Evolutionary conservation across 2,329 filamentous ascomycete genomes (phyloP).

Genomic region (Calonectria honghensis): DNA sequence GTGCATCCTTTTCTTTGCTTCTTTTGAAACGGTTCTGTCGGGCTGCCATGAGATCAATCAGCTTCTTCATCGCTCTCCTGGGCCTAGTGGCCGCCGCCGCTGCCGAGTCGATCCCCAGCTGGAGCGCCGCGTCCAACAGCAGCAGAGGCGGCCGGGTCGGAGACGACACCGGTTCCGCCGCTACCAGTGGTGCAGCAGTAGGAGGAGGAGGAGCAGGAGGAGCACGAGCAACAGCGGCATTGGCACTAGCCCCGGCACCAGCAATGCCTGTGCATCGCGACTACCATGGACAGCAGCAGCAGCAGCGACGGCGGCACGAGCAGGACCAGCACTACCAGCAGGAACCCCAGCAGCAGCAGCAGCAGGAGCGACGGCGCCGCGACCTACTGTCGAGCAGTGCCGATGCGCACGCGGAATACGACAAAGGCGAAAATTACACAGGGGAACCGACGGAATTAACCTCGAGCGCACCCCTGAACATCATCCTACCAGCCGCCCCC

Average conservation of each 20-base stretch:
- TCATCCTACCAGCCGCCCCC: conserved; percentile 6
- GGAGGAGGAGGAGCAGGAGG: neutral
- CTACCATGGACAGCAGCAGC: neutral
- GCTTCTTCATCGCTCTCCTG: conserved; percentile 8
- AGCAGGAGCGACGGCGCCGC: neutral
- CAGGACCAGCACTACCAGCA: neutral
- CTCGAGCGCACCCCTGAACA: conserved; percentile 10
- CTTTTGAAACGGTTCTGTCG: neutral
- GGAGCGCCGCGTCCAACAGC: neutral
- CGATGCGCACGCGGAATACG: neutral
- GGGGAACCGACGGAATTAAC: conserved; percentile 24
- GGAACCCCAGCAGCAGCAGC: too few relatives aligned
- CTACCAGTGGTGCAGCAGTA: neutral
- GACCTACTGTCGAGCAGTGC: conserved; percentile 8
- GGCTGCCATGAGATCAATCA: neutral
- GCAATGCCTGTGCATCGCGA: too few relatives aligned
- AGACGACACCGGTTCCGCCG: conserved; percentile 14
- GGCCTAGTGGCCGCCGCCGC: conserved; percentile 13
- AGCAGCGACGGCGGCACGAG: neutral
- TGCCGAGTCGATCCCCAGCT: conserved; percentile 1
- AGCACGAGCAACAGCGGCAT: too few relatives aligned
- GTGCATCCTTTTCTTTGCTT: neutral
- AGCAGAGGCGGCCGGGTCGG: neutral
- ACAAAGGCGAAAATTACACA: conserved; percentile 12
- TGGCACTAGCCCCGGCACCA: too few relatives aligned